Percentiles rank a stretch among this genome's conserved stretches.
Evolutionary conservation across 176 grass and related monocot species (phyloP).

Genomic region (Themeda triandra): DNA sequence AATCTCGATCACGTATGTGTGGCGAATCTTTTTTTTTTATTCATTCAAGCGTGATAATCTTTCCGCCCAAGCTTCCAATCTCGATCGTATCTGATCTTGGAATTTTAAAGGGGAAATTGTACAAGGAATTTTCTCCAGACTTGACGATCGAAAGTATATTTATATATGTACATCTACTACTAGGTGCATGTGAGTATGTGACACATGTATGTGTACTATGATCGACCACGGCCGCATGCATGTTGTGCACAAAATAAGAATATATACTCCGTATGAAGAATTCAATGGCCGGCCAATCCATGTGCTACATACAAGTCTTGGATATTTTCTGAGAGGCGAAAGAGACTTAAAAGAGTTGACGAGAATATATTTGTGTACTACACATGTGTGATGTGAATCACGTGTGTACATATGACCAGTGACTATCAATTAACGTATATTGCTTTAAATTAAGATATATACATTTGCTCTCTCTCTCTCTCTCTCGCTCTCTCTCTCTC

Average conservation of each 20-base stretch:
- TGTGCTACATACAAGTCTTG: neutral
- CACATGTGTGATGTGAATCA: neutral
- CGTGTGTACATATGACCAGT: neutral
- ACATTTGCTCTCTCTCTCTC: no score
- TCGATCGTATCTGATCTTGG: neutral
- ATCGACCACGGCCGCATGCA: neutral
- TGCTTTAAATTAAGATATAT: no score
- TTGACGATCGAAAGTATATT: neutral
- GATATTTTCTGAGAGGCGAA: neutral
- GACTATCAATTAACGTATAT: neutral
- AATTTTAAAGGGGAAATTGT: neutral
- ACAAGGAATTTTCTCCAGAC: neutral
- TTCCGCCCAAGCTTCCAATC: neutral
- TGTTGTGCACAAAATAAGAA: neutral
- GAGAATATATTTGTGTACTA: neutral
- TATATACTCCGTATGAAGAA: neutral
- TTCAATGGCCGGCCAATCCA: neutral
- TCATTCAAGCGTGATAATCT: neutral
- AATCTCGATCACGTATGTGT: no score
- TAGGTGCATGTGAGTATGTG: neutral
- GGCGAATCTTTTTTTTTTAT: no score
- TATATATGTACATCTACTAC: neutral
- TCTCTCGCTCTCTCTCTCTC: no score
- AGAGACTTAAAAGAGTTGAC: neutral
- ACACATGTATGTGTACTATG: neutral